Evolutionary conservation across 2,329 filamentous ascomycete genomes (phyloP), one percentile per base, ranked within the genome.

Genomic region (Fusarium circinatum): DNA sequence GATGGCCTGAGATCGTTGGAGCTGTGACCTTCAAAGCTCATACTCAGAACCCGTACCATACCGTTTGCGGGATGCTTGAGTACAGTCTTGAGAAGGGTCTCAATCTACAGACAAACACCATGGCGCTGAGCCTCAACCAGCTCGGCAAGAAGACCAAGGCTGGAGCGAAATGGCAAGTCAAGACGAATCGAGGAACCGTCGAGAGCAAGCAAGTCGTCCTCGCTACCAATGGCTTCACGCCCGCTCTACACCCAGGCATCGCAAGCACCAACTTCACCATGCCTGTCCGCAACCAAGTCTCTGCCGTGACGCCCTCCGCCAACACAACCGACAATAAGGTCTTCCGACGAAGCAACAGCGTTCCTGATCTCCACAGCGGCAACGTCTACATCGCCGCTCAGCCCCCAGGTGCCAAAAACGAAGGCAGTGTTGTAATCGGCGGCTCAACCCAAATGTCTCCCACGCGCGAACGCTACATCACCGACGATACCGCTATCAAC

Each of bases 201-300:
- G 71, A 71, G 32, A 55, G 62, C 36, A 71, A 58, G 8, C 52
- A 71, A 24, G 68, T 71, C 6, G 68, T 71, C 5, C 68, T 71
- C 6, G 68, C 68, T 6, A 71, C 68, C 17, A 71, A 71, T 20
- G 68, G 68, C 14, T 71, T 71, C 36, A 71, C 68, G 1, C 57
- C 65, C 1, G 68, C 68, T 18, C 41, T 71, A 0, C 68, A 71
- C 11, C 62, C 68, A 1, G 68, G 68, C 0, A 58, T 71, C 9
- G 68, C 68, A 6, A 58, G 62, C 38, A 71, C 68, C 5, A 71
- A 71, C 7, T 71, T 71, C 13, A 68, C 68, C 8, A 71, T 71
- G 62, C 68, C 68, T 1, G 68, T 68, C 7, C 42, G 68, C 15
- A 71, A 71, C 18, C 68, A 71, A 52, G 68, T 71, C 1, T 32